These are phyloP conservation scores for Xylaria sp. DNA, from an alignment of 2,329 filamentous ascomycete species.

Conservation along the genomic window DNA sequence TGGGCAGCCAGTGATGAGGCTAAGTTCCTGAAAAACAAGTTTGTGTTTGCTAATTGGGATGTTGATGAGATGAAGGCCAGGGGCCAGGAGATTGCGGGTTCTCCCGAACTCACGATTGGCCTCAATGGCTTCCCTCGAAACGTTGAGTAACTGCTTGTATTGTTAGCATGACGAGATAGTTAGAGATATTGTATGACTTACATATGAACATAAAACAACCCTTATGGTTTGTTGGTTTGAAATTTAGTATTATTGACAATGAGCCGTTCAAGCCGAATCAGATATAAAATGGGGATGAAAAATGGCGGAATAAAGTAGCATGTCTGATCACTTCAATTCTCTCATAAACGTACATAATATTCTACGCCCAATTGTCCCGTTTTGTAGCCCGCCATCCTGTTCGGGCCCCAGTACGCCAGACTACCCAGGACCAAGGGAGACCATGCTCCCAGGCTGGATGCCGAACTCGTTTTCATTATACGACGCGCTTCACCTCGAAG, in stretches of 20 bases:
- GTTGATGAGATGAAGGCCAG: conserved; percentile 40
- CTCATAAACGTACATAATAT: conserved; percentile 40
- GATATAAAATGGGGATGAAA: neutral
- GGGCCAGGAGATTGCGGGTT: conserved; percentile 37
- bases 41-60: conserved; percentile 39
- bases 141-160: conserved; percentile 16
- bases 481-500: conserved; percentile 84
- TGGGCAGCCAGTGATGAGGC: conserved; percentile 41
- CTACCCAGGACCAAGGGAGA: conserved; percentile 36
- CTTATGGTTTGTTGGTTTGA: neutral
- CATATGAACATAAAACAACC: neutral
- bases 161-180: neutral
- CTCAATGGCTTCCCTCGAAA: conserved; percentile 40
- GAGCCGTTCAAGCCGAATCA: neutral
- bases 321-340: conserved; percentile 37
- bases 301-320: conserved; percentile 7
- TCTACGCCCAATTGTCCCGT: conserved; percentile 28
- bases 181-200: neutral
- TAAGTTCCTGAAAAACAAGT: conserved; percentile 41
- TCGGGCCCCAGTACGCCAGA: conserved; percentile 42
- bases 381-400: conserved; percentile 37
- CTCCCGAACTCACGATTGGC: conserved; percentile 35
- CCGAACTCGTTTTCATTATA: conserved; percentile 53
- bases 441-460: conserved; percentile 9
- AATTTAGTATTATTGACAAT: neutral